These are phyloP conservation scores for Reutealis trisperma DNA, from an alignment of 345 rosid genomes.

Conservation along the genomic window DNA sequence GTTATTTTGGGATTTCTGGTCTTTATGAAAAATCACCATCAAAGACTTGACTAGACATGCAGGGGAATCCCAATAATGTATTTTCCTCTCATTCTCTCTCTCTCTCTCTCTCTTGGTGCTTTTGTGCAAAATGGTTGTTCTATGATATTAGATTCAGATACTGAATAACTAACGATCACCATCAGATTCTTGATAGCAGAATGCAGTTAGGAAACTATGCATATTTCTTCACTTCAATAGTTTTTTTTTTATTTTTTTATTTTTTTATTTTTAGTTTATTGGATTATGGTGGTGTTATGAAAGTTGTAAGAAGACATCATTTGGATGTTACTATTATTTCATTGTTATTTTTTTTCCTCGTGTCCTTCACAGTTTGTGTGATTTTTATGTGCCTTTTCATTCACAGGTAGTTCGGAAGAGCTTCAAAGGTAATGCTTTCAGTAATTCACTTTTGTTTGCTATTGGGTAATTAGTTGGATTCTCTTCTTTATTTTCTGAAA, in stretches of 20 bases:
- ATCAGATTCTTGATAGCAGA: not conserved
- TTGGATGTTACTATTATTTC: not conserved
- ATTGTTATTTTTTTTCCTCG: not conserved
- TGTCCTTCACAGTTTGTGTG: conserved; percentile 7
- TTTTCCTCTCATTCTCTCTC: not conserved
- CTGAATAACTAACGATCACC: too few species aligned
- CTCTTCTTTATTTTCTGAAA: not conserved
- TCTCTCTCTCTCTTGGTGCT: not conserved
- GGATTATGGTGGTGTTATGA: not conserved
- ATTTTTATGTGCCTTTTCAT: conserved; percentile 11
- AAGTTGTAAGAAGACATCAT: not conserved
- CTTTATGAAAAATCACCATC: not conserved
- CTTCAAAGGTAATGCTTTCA: conserved; percentile 22
- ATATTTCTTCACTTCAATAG: not conserved
- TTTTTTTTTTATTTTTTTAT: not conserved
- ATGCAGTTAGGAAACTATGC: not conserved
- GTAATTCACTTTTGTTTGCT: not conserved
- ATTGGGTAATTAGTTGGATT: not conserved
- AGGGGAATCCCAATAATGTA: not conserved
- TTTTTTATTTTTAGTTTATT: not conserved
- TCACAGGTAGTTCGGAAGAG: conserved; percentile 28
- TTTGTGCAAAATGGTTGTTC: too few species aligned
- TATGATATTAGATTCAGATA: too few species aligned
- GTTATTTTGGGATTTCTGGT: not conserved
- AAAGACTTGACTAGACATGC: not conserved